Base-by-base conservation (phyloP, 441 rosid genomes). In the Mallotus japonicus region DNA sequence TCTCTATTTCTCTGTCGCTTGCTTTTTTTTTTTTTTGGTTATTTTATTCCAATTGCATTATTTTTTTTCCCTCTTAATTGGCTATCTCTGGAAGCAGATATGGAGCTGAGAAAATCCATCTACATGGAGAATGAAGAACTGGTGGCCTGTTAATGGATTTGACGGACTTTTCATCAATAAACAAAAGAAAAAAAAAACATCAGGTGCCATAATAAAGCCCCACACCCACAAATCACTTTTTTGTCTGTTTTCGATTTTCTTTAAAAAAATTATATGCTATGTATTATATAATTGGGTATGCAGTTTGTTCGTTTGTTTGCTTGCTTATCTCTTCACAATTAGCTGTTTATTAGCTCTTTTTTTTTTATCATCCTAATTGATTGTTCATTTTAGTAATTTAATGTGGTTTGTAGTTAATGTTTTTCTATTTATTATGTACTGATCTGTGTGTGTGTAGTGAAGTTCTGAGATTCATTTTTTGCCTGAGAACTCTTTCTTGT, bases 401-500 rank as follows among this genome's bases (percentile, higher is more conserved):
- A 13, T 50, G 20, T 28, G 1, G 3, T 49, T 2, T 46, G n/a
- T 49, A 60, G 11, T 67, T 53, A 53, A 50, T 67, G 34, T 11
- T 60, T 53, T 32, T 34, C 16, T 8, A 10, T 19, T 66, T 67
- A 1, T 4, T 51, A 0, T 53, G 16, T 16, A 11, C 7, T 53
- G 46, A 67, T 51, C 59, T 64, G 72, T 60, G 28, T 57, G 46
- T 57, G 37, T 61, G 6, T 47, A 44, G 47, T 54, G 60, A 19
- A 28, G 78, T 65, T 68, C 76, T 74, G 13, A 37, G 77, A 74
- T 65, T 82, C 68, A 65, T 59, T 71, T 73, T 65, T 75, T 70
- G 44, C 47, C 63, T 69, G 46, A 16, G 3, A 4, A 8, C 51
- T 42, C 40, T 54, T 62, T n/a, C n/a, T 53, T 53, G 6, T 53